Percentiles rank a stretch among this genome's conserved stretches.
phyloP scores from a whole-genome alignment of 495 filamentous ascomycete genomes.

The Penicillium parvum region DNA sequence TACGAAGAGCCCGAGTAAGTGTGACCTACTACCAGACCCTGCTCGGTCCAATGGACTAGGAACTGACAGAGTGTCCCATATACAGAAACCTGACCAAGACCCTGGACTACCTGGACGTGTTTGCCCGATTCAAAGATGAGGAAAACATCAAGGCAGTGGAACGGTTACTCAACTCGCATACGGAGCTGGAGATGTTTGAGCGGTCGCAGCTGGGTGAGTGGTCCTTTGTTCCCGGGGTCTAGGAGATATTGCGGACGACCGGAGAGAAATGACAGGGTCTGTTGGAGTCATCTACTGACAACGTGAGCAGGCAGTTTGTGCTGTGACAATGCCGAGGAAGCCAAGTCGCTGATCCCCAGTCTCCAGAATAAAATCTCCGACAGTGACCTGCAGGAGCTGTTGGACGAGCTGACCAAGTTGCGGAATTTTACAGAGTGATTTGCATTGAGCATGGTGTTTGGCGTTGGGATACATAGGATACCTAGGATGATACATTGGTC shows the following conservation, averaged over 20 bases:
- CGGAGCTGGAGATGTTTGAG: slow-evolving; percentile 85
- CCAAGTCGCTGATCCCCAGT: slow-evolving; percentile 92
- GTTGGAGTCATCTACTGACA: slow-evolving; percentile 6
- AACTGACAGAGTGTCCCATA: background rate
- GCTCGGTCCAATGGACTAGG: background rate
- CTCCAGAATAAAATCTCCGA: slow-evolving; percentile 83
- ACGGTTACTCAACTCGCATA: slow-evolving; percentile 67
- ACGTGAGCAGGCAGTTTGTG: slow-evolving; percentile 68
- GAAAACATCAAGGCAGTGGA: slow-evolving; percentile 93
- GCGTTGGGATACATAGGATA: slow-evolving; percentile 8
- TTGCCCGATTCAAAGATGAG: slow-evolving; percentile 90
- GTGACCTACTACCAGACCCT: background rate
- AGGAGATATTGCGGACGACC: too few species aligned
- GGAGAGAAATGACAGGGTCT: too few species aligned
- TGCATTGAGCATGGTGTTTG: slow-evolving; percentile 7
- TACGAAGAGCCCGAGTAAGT: slow-evolving; percentile 51
- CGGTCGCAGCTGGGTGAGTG: slow-evolving; percentile 80
- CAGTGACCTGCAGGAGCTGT: slow-evolving; percentile 75
- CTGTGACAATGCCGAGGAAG: slow-evolving; percentile 89
- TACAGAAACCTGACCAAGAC: slow-evolving; percentile 70
- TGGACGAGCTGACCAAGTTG: slow-evolving; percentile 86
- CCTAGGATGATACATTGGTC: too few species aligned
- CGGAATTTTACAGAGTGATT: slow-evolving; percentile 50
- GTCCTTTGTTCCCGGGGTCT: background rate
- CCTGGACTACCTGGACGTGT: slow-evolving; percentile 83